Base-by-base conservation (phyloP, 139 green algal species). In the Marvania coccoides region DNA sequence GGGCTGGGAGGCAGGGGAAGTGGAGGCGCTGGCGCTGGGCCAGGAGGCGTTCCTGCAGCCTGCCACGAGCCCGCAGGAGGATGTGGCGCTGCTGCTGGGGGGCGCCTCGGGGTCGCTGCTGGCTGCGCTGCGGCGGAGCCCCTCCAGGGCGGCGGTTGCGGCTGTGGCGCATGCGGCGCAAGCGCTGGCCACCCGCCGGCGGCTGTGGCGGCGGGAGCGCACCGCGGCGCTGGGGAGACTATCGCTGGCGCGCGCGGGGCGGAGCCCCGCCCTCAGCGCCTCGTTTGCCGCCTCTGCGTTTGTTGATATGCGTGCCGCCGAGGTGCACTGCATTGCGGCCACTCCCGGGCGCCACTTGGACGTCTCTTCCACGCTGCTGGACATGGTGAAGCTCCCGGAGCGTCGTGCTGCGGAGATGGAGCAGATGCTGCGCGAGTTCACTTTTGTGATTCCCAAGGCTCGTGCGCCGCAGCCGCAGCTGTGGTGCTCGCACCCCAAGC, bases 401-500 rank as follows among this genome's bases (percentile, higher is more conserved):
- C 47, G 63, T 47, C 71, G 83, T 3, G 67, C 63, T 2, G 42
- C 53, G 8, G 48, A 76, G 7, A 5, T 70, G 6, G 79, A 88
- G 0, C 66, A 77, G n/a, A 24, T 85, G n/a, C 24, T 97, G 33
- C 61, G 66, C 54, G 57, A 71, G 38, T 98, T 96, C 63, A 74
- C 83, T 57, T 96, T 91, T 64, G 83, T 65, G 45, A 95, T 97
- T 45, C 91, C 91, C 0, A 81, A 78, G 54, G 92, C 88, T 7
- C 70, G 91, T 0, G 79, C 85, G 5, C 58, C 62, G 7, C 24
- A 83, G 3, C 77, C 83, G 1, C 58, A 62, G 6, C 51, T 85
- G 10, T 83, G 72, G 71, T 88, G 79, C 80, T 67, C 66, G 54
- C 68, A 63, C 47, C 74, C 80, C 2, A 64, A 86, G 56, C 26